Percentiles rank a stretch among this genome's conserved stretches.
Evolutionary conservation across 1,139 yeast genomes (phyloP).

Genomic region (Protomyces inouyei): DNA sequence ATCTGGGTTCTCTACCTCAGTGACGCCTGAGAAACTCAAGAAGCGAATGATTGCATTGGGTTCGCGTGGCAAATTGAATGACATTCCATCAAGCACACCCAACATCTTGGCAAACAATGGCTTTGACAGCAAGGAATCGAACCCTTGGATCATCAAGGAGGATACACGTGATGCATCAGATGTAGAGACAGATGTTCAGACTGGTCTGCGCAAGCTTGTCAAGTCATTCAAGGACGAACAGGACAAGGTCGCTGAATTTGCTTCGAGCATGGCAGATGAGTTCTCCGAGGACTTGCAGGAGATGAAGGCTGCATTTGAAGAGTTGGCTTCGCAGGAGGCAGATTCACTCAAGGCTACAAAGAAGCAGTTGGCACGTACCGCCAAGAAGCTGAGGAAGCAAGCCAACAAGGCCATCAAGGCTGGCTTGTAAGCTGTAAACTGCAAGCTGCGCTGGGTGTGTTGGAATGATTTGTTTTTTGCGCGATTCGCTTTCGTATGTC

Average conservation of each 20-base stretch:
- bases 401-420: neutral
- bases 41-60: constrained; percentile 78
- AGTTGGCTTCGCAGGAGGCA: neutral
- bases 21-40: constrained; percentile 84
- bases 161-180: neutral
- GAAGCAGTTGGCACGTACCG: neutral
- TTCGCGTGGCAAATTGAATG: constrained; percentile 61
- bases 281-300: neutral
- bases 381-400: neutral
- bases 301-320: neutral
- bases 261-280: neutral
- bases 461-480: too few species aligned
- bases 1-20: constrained; percentile 60
- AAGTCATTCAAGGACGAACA: neutral
- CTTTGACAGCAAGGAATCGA: constrained; percentile 18
- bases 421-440: neutral
- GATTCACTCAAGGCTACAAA: neutral
- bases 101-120: constrained; percentile 89
- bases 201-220: neutral
- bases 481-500: too few species aligned
- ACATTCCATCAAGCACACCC: constrained; percentile 78
- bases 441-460: too few species aligned
- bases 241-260: neutral
- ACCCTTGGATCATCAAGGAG: constrained; percentile 8
- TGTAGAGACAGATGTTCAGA: neutral